phyloP scores from a whole-genome alignment of 2,329 filamentous ascomycete species.

The Aspergillus sp. region DNA sequence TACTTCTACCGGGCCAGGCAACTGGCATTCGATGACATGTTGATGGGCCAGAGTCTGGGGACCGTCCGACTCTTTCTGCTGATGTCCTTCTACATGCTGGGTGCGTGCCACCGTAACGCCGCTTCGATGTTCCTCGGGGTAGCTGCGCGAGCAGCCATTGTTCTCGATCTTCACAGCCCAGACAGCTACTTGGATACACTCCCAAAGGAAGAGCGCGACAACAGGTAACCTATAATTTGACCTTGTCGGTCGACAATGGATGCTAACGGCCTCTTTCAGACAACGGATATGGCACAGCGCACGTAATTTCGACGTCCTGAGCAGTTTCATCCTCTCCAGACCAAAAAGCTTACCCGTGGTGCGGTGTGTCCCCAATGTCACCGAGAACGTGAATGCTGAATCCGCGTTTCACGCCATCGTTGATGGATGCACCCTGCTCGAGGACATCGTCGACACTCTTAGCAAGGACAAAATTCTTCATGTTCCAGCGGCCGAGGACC shows the following conservation, averaged over 20 bases:
- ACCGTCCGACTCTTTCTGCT: conserved; percentile 55
- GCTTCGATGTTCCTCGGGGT: conserved; percentile 65
- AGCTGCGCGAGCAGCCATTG: conserved; percentile 57
- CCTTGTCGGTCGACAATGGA: not conserved
- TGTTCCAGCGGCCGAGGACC: not conserved
- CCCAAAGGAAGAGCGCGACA: not conserved
- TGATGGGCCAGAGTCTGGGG: conserved; percentile 40
- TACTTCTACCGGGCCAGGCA: not conserved
- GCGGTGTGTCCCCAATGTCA: not conserved
- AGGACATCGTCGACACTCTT: not conserved
- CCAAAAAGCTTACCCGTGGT: not conserved
- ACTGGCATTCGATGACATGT: not conserved
- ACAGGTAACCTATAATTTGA: too few relatives aligned
- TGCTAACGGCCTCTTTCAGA: not conserved
- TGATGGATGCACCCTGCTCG: not conserved
- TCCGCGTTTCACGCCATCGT: not conserved
- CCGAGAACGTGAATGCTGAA: not conserved
- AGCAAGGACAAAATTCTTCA: not conserved
- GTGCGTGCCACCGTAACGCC: conserved; percentile 58
- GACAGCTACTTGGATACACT: conserved; percentile 19
- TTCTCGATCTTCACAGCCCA: conserved; percentile 57
- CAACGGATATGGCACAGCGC: not conserved
- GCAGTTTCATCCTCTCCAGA: not conserved
- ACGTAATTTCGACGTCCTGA: not conserved
- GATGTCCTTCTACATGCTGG: conserved; percentile 61